Evolutionary conservation across 352 stramenopile genomes (phyloP).

Genomic region (Blastocystis sp.): DNA sequence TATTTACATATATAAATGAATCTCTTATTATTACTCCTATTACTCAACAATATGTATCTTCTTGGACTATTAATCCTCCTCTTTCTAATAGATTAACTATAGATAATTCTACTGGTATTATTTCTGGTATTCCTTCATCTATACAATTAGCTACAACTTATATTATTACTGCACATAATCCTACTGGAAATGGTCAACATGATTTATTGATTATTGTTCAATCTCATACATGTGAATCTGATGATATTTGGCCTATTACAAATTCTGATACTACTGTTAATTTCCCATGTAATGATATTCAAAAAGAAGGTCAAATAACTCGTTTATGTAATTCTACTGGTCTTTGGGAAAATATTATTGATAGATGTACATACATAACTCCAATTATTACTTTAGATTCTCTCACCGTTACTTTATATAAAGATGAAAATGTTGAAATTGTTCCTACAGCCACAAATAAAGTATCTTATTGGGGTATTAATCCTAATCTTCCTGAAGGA

Average conservation of each 20-base stretch:
- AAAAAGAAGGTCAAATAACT: constrained; percentile 33
- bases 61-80: neutral
- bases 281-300: neutral
- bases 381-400: constrained; percentile 16
- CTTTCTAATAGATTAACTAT: constrained; percentile 1
- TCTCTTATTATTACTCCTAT: constrained; percentile 1
- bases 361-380: constrained; percentile 23
- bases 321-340: too few relatives aligned
- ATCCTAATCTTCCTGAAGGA: neutral
- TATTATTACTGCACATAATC: constrained; percentile 20
- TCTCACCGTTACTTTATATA: constrained; percentile 5
- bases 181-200: neutral
- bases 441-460: constrained; percentile 15
- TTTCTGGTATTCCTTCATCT: neutral
- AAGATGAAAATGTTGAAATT: neutral
- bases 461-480: constrained; percentile 3
- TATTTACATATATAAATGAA: constrained; percentile 6
- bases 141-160: neutral
- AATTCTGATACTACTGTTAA: constrained; percentile 24
- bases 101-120: neutral
- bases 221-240: neutral
- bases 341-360: constrained; percentile 8
- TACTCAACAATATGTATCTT: constrained; percentile 28
- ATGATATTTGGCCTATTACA: constrained; percentile 19
- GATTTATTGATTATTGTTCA: constrained; percentile 19